Conservation (phyloP, 2,329 filamentous ascomycete species). For the Botryosphaeria dothidea region DNA sequence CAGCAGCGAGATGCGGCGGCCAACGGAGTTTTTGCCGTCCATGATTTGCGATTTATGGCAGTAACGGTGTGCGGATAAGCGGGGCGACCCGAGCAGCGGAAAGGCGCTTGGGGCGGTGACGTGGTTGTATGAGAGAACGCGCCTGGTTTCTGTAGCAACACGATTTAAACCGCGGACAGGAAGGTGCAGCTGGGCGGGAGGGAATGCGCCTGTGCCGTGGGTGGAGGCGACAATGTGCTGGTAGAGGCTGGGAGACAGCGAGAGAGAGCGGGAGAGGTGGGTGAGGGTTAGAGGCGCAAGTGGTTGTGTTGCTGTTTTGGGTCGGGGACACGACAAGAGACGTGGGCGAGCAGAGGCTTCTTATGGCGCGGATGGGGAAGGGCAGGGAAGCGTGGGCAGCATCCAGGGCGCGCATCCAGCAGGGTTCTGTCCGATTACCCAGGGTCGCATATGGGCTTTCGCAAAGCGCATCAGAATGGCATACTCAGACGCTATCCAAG, state of each 20-base stretch:
- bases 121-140: background rate
- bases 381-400: slow-evolving; percentile 11
- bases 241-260: background rate
- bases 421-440: slow-evolving; percentile 20
- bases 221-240: background rate
- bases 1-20: slow-evolving; percentile 52
- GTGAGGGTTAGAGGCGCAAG: background rate
- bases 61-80: slow-evolving; percentile 8
- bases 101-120: slow-evolving; percentile 5
- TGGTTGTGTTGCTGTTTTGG: background rate
- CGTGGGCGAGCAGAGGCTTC: slow-evolving; percentile 12
- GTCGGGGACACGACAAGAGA: background rate
- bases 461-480: slow-evolving; percentile 21
- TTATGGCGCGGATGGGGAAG: slow-evolving; percentile 16
- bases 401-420: slow-evolving; percentile 20
- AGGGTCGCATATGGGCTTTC: slow-evolving; percentile 22
- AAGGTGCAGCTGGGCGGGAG: background rate
- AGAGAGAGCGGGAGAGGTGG: background rate
- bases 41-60: slow-evolving; percentile 31
- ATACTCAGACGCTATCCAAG: slow-evolving; percentile 15
- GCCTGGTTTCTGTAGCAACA: slow-evolving; percentile 15
- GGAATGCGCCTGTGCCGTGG: slow-evolving; percentile 1
- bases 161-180: background rate
- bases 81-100: slow-evolving; percentile 11
- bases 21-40: slow-evolving; percentile 54